Evolutionary conservation across 495 filamentous ascomycete genomes (phyloP).

Genomic region (Penicillium robsamsonii): DNA sequence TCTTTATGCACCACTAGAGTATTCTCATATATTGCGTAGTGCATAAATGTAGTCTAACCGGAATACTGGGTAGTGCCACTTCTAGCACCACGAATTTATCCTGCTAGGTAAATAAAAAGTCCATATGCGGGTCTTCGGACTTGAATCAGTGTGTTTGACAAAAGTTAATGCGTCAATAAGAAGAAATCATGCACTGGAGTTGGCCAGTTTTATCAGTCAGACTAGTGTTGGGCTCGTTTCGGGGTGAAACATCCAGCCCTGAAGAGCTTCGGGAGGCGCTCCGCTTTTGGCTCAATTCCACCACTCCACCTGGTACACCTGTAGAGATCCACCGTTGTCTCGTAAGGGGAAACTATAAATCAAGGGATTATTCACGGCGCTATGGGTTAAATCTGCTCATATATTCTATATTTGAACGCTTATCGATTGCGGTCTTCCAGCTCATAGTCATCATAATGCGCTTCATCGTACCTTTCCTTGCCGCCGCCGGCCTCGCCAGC

Average conservation of each 20-base stretch:
- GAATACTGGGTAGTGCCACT: not conserved
- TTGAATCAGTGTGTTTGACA: not conserved
- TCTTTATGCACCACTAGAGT: not conserved
- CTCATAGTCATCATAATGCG: constrained; percentile 8
- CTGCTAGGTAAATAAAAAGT: not conserved
- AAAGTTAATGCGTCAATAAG: constrained; percentile 19
- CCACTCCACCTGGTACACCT: not conserved
- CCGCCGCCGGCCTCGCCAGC: constrained; percentile 8
- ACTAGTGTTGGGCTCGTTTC: constrained; percentile 4
- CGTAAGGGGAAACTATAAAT: not conserved
- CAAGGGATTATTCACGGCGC: not conserved
- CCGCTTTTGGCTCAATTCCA: constrained; percentile 4
- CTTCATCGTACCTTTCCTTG: constrained; percentile 6
- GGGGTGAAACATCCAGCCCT: constrained; percentile 8
- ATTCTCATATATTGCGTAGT: not conserved
- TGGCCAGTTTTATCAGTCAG: constrained; percentile 6
- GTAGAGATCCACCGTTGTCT: not conserved
- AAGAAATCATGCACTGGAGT: not conserved
- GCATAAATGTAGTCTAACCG: not conserved
- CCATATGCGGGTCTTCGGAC: not conserved
- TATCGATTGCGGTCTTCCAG: not conserved
- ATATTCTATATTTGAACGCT: not conserved
- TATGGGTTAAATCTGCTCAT: not conserved
- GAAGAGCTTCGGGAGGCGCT: not conserved
- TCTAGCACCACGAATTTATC: not conserved